These are phyloP conservation scores for Globisporangium splendens DNA, from an alignment of 352 stramenopile genomes.

Conservation along the genomic window DNA sequence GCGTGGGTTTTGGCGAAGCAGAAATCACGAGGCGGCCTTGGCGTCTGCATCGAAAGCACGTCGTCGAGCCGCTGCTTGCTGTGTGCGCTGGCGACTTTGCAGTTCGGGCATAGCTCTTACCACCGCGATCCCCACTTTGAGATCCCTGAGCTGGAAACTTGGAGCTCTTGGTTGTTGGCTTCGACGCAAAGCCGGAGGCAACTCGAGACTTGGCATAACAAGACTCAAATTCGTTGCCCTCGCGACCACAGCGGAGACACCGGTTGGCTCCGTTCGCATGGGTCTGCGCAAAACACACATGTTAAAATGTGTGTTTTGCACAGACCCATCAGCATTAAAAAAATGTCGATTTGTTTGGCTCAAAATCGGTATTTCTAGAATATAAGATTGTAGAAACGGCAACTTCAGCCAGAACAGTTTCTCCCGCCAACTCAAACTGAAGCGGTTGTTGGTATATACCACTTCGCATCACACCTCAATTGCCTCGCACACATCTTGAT, in stretches of 20 bases:
- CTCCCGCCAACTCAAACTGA: too few relatives aligned
- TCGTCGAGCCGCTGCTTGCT: not conserved
- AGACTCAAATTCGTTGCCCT: conserved; percentile 12
- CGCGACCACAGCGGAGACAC: conserved; percentile 16
- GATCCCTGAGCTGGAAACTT: not conserved
- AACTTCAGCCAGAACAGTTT: too few relatives aligned
- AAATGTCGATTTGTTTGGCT: too few relatives aligned
- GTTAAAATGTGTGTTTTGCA: too few relatives aligned
- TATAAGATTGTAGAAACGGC: too few relatives aligned
- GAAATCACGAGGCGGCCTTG: not conserved
- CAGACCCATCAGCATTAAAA: too few relatives aligned
- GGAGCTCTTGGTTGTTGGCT: not conserved
- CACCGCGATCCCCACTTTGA: not conserved
- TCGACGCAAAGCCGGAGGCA: not conserved
- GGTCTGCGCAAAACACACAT: conserved; percentile 19
- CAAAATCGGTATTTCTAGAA: too few relatives aligned
- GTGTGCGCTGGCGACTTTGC: not conserved
- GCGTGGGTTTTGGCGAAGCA: not conserved
- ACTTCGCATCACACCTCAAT: too few relatives aligned
- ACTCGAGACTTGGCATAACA: conserved; percentile 8
- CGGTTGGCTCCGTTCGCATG: conserved; percentile 11
- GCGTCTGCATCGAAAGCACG: not conserved
- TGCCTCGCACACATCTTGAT: too few relatives aligned
- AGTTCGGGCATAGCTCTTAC: not conserved
- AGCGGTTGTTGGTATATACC: too few relatives aligned